These are phyloP conservation scores for Lachnellula arida DNA, from an alignment of 2,329 filamentous ascomycete species.

Conservation along the genomic window DNA sequence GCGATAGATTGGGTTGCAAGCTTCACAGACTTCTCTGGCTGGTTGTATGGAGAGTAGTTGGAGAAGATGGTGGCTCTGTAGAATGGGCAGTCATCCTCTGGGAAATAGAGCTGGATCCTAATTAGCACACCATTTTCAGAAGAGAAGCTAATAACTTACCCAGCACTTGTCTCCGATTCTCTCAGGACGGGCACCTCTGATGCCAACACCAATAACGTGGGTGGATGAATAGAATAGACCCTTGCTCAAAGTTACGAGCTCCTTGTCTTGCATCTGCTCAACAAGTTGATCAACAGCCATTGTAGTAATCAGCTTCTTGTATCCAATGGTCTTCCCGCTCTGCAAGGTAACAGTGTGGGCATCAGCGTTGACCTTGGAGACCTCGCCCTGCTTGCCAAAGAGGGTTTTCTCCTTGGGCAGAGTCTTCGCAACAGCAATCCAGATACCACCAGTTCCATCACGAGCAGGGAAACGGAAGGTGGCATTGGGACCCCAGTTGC, in stretches of 20 bases:
- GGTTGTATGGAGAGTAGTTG: slow-evolving; percentile 99
- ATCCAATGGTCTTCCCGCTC: slow-evolving; percentile 84
- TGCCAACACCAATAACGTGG: slow-evolving; percentile 93
- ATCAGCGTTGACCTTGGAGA: slow-evolving; percentile 81
- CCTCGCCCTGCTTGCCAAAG: slow-evolving; percentile 79
- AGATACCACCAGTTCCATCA: slow-evolving; percentile 96
- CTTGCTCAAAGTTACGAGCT: slow-evolving; percentile 79
- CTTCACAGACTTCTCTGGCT: slow-evolving; percentile 77
- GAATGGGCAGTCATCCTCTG: slow-evolving; percentile 97
- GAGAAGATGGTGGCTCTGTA: slow-evolving; percentile 99
- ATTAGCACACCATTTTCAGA: slow-evolving; percentile 21
- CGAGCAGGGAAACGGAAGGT: slow-evolving; percentile 97
- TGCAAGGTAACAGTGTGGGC: slow-evolving; percentile 77
- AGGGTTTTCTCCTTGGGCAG: slow-evolving; percentile 86
- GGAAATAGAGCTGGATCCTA: slow-evolving; percentile 79
- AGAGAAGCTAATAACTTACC: slow-evolving; percentile 46
- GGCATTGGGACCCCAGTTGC: slow-evolving; percentile 96
- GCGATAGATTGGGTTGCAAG: slow-evolving; percentile 82
- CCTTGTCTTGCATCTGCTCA: slow-evolving; percentile 80
- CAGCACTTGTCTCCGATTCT: slow-evolving; percentile 99
- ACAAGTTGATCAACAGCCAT: slow-evolving; percentile 92
- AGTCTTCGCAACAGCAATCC: slow-evolving; percentile 94
- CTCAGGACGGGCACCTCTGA: slow-evolving; percentile 86
- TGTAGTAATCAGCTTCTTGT: slow-evolving; percentile 89
- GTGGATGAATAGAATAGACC: slow-evolving; percentile 95